Evolutionary conservation across 2,329 filamentous ascomycete species (phyloP), one percentile per base, ranked within the genome.

Genomic region (Cryphonectria japonica): DNA sequence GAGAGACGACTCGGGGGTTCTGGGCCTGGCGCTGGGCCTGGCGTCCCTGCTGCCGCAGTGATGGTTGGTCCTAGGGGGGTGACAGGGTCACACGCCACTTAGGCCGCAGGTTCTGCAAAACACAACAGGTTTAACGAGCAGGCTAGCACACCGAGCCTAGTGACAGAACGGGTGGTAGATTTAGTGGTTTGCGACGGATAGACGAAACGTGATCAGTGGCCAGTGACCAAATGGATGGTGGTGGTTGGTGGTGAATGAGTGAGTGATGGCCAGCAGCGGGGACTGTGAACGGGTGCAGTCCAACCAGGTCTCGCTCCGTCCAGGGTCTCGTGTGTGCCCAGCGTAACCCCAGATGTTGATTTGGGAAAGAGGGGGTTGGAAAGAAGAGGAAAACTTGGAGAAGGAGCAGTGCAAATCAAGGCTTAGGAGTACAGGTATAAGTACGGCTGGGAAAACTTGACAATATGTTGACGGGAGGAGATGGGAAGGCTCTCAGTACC

Each of bases 51-150:
- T 46, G 61, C 61, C n/a, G 29, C 22, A 26, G 41, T 46, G 61
- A 2, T 43, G 41, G 34, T 64, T 41, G 61, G 13, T 34, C n/a
- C 19, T 46, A 39, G n/a, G 43, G 43, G 63, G 50, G n/a, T 66
- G 54, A 29, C 54, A 26, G 62, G 63, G 69, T 68, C 69, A 71
- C 67, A 69, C 59, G 60, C 66, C 66, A 67, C 46, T 59, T 59
- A 19, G 63, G 46, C n/a, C n/a, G 19, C 61, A 64, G 61, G n/a
- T 22, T 64, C 26, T 64, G 22, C n/a, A 43, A 39, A 16, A 29
- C 61, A 64, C 37, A 64, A 29, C 61, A 64, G 61, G 61, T 46
- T 46, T 64, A 43, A 64, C 11, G 61, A 64, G 61, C n/a, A 6
- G 39, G 61, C 61, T 43, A 32, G 32, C 11, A 26, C 14, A 14